Percentiles rank a stretch among this genome's conserved stretches.
Conservation (phyloP, 352 stramenopile species). For the Phytophthora foliorum region DNA sequence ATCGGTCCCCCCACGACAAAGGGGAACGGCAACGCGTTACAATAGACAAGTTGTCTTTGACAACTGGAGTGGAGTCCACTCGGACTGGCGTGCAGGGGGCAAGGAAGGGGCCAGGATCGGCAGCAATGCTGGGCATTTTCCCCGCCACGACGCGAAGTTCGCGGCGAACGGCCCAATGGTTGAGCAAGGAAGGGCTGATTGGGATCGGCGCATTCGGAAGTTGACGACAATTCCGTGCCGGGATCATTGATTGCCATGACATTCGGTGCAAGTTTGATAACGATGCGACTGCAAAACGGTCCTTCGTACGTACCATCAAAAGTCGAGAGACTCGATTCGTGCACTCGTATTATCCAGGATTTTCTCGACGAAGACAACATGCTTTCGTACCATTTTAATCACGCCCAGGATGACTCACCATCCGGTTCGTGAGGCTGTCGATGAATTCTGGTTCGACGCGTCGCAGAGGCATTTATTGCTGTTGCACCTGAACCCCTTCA, state of each 20-base stretch:
- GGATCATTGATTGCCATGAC: constrained; percentile 27
- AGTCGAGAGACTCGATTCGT: neutral
- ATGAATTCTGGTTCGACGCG: constrained; percentile 12
- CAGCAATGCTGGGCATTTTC: constrained; percentile 19
- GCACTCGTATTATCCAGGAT: constrained; percentile 13
- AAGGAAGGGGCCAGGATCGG: constrained; percentile 30
- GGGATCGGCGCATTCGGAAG: constrained; percentile 18
- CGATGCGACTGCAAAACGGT: constrained; percentile 14
- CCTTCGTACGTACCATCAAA: constrained; percentile 7
- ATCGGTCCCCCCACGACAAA: constrained; percentile 6
- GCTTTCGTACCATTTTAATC: neutral
- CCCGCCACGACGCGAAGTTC: neutral
- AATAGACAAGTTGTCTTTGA: too few relatives aligned
- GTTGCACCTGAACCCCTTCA: neutral
- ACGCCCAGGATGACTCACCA: constrained; percentile 13
- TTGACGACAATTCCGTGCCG: constrained; percentile 4
- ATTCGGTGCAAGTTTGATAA: constrained; percentile 12
- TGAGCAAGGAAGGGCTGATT: constrained; percentile 16
- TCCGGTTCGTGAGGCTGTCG: constrained; percentile 16
- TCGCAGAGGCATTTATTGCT: constrained; percentile 13
- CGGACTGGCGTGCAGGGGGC: constrained; percentile 13
- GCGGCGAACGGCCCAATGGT: too few relatives aligned
- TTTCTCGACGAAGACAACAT: constrained; percentile 3
- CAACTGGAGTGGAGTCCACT: neutral
- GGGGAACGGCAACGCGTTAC: constrained; percentile 24